Conservation (phyloP, 306 rosid genomes). For the Quercus parvula region DNA sequence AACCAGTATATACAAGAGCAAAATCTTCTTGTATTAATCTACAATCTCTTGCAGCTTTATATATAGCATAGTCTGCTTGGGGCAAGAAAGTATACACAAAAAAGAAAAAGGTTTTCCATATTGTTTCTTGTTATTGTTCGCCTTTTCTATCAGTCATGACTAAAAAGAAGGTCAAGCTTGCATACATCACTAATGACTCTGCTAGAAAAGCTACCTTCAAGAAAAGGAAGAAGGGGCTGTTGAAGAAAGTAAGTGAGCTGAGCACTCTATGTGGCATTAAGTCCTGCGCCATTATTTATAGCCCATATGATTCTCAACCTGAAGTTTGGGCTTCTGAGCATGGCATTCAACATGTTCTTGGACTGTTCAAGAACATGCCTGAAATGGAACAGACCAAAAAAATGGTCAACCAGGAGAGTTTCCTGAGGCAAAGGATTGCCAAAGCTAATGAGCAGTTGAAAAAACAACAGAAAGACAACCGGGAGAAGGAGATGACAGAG, state of each 20-base stretch:
- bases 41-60: neutral
- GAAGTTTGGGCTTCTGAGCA: conserved; percentile 47
- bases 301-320: conserved; percentile 37
- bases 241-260: conserved; percentile 56
- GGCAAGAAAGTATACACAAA: neutral
- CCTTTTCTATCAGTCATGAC: conserved; percentile 32
- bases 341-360: conserved; percentile 26
- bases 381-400: conserved; percentile 34
- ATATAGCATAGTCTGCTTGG: neutral
- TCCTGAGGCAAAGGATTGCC: conserved; percentile 17
- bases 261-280: conserved; percentile 51
- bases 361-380: conserved; percentile 27
- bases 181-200: conserved; percentile 29
- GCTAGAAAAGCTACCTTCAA: conserved; percentile 55
- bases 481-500: conserved; percentile 19
- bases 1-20: neutral
- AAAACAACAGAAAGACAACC: conserved; percentile 21
- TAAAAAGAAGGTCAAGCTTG: conserved; percentile 48
- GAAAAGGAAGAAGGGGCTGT: conserved; percentile 62
- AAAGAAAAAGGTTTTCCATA: neutral
- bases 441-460: conserved; percentile 29
- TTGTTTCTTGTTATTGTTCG: neutral
- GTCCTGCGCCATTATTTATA: conserved; percentile 52
- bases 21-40: neutral
- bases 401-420: conserved; percentile 32